Base-by-base conservation (phyloP, 164 flowering plant species). In the Echeveria elegans region DNA sequence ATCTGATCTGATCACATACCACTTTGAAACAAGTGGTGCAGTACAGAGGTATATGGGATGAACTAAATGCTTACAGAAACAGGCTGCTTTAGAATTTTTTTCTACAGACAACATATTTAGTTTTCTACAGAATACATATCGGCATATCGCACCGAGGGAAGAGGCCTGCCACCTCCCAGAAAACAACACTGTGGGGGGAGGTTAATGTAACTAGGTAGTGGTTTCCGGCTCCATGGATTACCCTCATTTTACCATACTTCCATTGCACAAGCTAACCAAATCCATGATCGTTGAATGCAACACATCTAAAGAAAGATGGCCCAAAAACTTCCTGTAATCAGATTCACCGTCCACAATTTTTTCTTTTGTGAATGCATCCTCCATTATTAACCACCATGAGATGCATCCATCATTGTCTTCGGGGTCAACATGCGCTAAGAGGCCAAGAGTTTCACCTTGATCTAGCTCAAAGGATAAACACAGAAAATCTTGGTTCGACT, bases 371-470 rank as follows among this genome's bases (percentile, higher is more conserved):
- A 78, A 77, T 23, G 88, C 82, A 60, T 86, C 91, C 45, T 86
- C 90, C 83, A 91, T 70, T 32, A 85, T 78, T 76, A 94, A 70
- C 97, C 99, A 91, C 99, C 97, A 94, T 19, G 93, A 86, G 71
- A 94, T 85, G 79, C 98, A 84, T 36, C 89, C 89, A 34, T 74
- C 62, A 24, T 69, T 11, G 70, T 86, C 88, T 34, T 85, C 86
- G 4, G 95, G 95, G 77, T 89, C 90, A 19, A 94, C 89, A n/a
- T 85, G 96, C 4, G 98, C 96, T 67, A 85, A 83, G 63, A 94
- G 80, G 65, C 88, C 72, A 30, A 86, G 79, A 15, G 74, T 80
- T 65, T 92, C 97, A 8, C 96, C 96, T 68, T 86, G 88, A 21
- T 87, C 97, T 56, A 94, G 75, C 81, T 91, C 94, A 50, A 94